These are phyloP conservation scores for Moesziomyces globuligerus DNA, from an alignment of 1,284 basidiomycete species.

Conservation along the genomic window DNA sequence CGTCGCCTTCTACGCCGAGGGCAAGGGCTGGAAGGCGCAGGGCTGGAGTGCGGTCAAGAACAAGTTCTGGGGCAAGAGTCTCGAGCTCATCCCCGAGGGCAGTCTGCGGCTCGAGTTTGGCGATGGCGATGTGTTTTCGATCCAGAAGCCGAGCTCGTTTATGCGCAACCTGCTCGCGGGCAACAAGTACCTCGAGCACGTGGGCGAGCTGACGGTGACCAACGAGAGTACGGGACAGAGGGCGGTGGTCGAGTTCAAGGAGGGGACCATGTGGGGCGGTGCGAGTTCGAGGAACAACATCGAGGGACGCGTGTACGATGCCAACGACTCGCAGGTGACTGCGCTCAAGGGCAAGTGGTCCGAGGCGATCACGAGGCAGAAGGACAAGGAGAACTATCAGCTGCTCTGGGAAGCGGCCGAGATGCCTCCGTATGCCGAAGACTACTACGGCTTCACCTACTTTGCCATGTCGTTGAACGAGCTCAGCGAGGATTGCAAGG, in stretches of 20 bases:
- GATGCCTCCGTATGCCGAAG: constrained; percentile 58
- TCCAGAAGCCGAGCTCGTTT: constrained; percentile 62
- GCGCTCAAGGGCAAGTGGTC: constrained; percentile 61
- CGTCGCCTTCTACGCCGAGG: constrained; percentile 62
- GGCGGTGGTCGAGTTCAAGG: constrained; percentile 63
- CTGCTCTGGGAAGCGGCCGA: constrained; percentile 63
- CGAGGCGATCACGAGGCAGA: constrained; percentile 53
- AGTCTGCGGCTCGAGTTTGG: constrained; percentile 54
- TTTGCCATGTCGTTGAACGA: constrained; percentile 67
- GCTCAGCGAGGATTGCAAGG: constrained; percentile 72
- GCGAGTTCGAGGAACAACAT: constrained; percentile 55
- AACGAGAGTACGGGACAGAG: constrained; percentile 56
- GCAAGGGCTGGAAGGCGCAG: constrained; percentile 61
- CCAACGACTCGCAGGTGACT: constrained; percentile 50
- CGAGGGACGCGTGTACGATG: constrained; percentile 59
- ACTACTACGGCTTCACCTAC: constrained; percentile 66
- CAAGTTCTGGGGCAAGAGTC: constrained; percentile 67
- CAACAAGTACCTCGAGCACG: constrained; percentile 67
- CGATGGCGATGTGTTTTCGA: constrained; percentile 59
- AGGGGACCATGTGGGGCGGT: constrained; percentile 63
- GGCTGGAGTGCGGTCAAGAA: constrained; percentile 64
- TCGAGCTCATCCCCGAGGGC: constrained; percentile 66
- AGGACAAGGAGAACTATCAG: constrained; percentile 61
- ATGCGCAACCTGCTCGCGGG: constrained; percentile 67
- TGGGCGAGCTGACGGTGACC: constrained; percentile 63